These are phyloP conservation scores for Salix suchowensis DNA, from an alignment of 345 rosid species.

Conservation along the genomic window DNA sequence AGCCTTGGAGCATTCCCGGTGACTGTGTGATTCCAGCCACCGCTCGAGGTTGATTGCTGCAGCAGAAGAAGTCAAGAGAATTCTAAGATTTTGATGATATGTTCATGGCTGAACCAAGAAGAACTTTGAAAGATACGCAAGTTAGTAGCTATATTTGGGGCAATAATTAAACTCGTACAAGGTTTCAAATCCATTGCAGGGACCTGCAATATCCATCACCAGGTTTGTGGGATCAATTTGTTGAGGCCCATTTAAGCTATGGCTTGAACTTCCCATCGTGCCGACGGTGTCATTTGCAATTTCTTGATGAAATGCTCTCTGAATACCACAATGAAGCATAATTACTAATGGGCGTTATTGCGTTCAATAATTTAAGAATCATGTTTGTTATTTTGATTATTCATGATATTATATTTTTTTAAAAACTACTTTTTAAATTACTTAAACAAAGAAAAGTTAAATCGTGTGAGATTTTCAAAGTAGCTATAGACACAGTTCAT, in stretches of 20 bases:
- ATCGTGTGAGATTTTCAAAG: no score
- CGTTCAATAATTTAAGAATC: background rate
- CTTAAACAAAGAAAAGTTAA: no score
- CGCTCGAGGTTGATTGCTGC: conserved; percentile 10
- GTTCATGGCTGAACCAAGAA: no score
- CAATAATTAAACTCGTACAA: background rate
- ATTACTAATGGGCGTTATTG: background rate
- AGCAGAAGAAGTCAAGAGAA: background rate
- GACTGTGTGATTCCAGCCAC: conserved; percentile 8
- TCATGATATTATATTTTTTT: no score
- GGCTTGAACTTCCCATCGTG: background rate
- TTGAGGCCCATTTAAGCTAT: background rate
- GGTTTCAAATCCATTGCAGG: background rate
- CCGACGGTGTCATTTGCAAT: background rate
- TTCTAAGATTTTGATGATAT: no score
- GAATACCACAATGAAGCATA: background rate
- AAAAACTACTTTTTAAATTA: no score
- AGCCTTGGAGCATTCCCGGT: background rate
- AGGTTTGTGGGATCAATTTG: background rate
- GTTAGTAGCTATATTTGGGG: no score
- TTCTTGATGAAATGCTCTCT: background rate
- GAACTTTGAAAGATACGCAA: no score
- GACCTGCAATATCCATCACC: background rate
- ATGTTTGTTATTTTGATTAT: background rate
- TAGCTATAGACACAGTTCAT: no score